phyloP scores from a whole-genome alignment of 2,329 filamentous ascomycete genomes.

The Metarhizium rileyi region DNA sequence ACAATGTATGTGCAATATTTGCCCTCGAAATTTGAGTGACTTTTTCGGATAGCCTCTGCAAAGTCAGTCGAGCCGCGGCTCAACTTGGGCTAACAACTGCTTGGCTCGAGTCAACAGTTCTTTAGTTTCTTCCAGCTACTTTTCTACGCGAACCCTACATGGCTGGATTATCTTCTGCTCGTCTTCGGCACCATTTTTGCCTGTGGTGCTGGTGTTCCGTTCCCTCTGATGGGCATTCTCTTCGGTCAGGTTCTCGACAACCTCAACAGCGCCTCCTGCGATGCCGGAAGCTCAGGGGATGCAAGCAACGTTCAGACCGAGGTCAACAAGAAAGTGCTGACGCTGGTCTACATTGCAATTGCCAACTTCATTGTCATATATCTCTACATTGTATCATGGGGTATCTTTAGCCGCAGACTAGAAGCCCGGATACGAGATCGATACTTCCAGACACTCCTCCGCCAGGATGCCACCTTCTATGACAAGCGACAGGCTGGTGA shows the following conservation, averaged over 20 bases:
- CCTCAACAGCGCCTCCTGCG: slow-evolving; percentile 48
- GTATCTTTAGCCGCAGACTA: slow-evolving; percentile 51
- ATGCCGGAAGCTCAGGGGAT: slow-evolving; percentile 14
- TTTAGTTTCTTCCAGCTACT: slow-evolving; percentile 33
- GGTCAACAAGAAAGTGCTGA: slow-evolving; percentile 48
- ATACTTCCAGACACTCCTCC: slow-evolving; percentile 48
- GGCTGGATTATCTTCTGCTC: slow-evolving; percentile 33
- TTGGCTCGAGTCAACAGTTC: not conserved
- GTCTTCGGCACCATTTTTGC: slow-evolving; percentile 32
- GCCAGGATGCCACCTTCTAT: slow-evolving; percentile 55
- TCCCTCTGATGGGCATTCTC: slow-evolving; percentile 53
- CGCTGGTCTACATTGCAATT: slow-evolving; percentile 54
- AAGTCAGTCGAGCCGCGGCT: not conserved
- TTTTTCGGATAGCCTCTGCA: not conserved
- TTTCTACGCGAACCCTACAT: slow-evolving; percentile 33
- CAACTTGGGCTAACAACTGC: not conserved
- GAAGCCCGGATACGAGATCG: slow-evolving; percentile 51
- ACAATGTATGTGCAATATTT: not conserved
- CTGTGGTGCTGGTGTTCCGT: slow-evolving; percentile 50
- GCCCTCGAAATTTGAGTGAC: not conserved
- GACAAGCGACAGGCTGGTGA: slow-evolving; percentile 53
- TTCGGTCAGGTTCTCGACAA: slow-evolving; percentile 55
- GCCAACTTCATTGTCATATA: slow-evolving; percentile 56
- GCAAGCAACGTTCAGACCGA: slow-evolving; percentile 25
- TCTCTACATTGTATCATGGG: slow-evolving; percentile 54